Evolutionary conservation across 2,329 filamentous ascomycete species (phyloP), one percentile per base, ranked within the genome.

Genomic region (Fonsecaea erecta): DNA sequence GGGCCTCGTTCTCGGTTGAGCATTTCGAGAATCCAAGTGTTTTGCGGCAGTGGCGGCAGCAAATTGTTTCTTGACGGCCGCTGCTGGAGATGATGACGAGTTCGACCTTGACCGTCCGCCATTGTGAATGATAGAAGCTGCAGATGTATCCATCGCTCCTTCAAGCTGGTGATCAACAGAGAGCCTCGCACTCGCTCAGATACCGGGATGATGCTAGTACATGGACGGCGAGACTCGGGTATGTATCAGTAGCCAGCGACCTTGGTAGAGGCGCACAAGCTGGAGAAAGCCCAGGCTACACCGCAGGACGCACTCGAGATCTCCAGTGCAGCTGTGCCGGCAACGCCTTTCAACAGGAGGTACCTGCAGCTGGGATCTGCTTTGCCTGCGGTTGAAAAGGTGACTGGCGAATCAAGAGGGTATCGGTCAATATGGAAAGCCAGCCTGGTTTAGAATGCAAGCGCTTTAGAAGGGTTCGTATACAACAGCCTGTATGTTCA

Each of bases 71-170:
- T 78, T 77, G 71, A 81, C 71, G 7, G 78, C 78, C 30, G 77
- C 77, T 51, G 52, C 55, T 16, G 80, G 79, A 60, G 79, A 80
- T 52, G 80, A 81, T 51, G 78, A 69, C 34, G 81, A 82, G 68
- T 77, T 79, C 34, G 77, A 77, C 64, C 79, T 76, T 70, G 80
- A 79, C 46, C 74, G 73, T 60, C 63, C 67, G 51, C 62, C 54
- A 52, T 57, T 64, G 28, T 66, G 61, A 14, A 67, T 62, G 21
- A 64, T 43, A 57, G 65, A 43, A n/a, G 53, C 53, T 16, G 53
- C 51, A 54, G 60, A 52, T 52, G 62, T 34, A 62, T 53, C 65
- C 68, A 69, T 69, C 40, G 51, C 66, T 56, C 52, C 52, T 61
- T 35, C 34, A 61, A 35, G 14, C 53, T 21, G 48, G 7, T 51